Evolutionary conservation across 1,139 yeast genomes (phyloP).

Genomic region (Debaryomycetaceae sp.): DNA sequence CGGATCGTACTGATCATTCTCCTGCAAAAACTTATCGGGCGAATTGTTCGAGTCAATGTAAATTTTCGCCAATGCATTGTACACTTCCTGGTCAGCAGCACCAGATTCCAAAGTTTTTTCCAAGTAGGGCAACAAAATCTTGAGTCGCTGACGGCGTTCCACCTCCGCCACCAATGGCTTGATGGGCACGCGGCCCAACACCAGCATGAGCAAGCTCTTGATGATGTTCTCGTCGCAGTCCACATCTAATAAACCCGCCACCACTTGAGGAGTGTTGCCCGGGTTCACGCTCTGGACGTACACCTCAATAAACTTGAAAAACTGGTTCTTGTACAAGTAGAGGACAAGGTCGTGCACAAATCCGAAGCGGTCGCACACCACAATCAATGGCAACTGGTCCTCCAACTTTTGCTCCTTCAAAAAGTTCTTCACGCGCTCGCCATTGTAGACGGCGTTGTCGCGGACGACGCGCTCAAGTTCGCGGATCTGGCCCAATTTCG

Average conservation of each 20-base stretch:
- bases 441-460: slow-evolving; percentile 88
- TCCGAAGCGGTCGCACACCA: slow-evolving; percentile 88
- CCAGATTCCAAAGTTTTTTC: slow-evolving; percentile 87
- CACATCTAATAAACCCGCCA: slow-evolving; percentile 92
- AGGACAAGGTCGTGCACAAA: slow-evolving; percentile 89
- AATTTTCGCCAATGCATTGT: slow-evolving; percentile 91
- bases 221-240: slow-evolving; percentile 92
- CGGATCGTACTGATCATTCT: slow-evolving; percentile 82
- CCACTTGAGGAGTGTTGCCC: slow-evolving; percentile 87
- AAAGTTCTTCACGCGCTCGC: slow-evolving; percentile 95
- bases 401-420: slow-evolving; percentile 88
- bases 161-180: slow-evolving; percentile 85
- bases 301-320: slow-evolving; percentile 91
- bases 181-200: slow-evolving; percentile 90
- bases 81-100: slow-evolving; percentile 82
- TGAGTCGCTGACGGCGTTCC: slow-evolving; percentile 90
- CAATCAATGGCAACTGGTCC: slow-evolving; percentile 92
- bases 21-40: slow-evolving; percentile 93
- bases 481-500: slow-evolving; percentile 77
- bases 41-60: slow-evolving; percentile 95
- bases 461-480: slow-evolving; percentile 95
- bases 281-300: slow-evolving; percentile 98
- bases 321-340: slow-evolving; percentile 89
- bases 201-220: slow-evolving; percentile 71
- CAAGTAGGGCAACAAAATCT: slow-evolving; percentile 82